phyloP scores from a whole-genome alignment of 1,284 basidiomycete species.

The Inonotus obliquus region DNA sequence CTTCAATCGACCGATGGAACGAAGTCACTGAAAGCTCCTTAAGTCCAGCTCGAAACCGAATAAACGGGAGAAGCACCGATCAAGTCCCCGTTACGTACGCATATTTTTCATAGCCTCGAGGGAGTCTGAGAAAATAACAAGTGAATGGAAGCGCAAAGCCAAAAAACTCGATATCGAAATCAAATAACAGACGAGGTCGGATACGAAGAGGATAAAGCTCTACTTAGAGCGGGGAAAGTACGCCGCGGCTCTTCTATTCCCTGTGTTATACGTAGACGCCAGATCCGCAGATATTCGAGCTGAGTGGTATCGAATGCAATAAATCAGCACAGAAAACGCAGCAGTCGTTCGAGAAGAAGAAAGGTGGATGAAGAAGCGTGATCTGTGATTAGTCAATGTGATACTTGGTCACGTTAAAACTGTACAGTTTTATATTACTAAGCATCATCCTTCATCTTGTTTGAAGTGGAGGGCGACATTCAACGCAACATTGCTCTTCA shows the following conservation, averaged over 20 bases:
- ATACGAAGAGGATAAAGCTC: not conserved
- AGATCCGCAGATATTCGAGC: not conserved
- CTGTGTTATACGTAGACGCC: not conserved
- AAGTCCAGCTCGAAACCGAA: not conserved
- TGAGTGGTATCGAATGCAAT: not conserved
- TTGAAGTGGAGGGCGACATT: not conserved
- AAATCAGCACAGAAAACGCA: not conserved
- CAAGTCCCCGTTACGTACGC: not conserved
- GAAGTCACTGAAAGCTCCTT: not conserved
- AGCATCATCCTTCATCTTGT: not conserved
- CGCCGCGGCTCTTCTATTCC: not conserved
- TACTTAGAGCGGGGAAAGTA: not conserved
- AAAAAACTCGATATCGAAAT: not conserved
- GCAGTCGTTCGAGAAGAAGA: not conserved
- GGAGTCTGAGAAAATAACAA: not conserved
- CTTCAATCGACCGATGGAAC: not conserved
- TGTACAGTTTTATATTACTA: constrained; percentile 1
- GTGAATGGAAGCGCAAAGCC: not conserved
- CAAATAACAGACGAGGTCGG: not conserved
- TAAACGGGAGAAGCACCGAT: not conserved
- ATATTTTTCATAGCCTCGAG: not conserved
- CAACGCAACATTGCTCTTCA: not conserved
- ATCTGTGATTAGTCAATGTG: not conserved
- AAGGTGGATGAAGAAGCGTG: too few species aligned
- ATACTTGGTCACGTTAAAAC: not conserved